phyloP scores from a whole-genome alignment of 2,329 filamentous ascomycete genomes.

The Aureobasidium namibiae region DNA sequence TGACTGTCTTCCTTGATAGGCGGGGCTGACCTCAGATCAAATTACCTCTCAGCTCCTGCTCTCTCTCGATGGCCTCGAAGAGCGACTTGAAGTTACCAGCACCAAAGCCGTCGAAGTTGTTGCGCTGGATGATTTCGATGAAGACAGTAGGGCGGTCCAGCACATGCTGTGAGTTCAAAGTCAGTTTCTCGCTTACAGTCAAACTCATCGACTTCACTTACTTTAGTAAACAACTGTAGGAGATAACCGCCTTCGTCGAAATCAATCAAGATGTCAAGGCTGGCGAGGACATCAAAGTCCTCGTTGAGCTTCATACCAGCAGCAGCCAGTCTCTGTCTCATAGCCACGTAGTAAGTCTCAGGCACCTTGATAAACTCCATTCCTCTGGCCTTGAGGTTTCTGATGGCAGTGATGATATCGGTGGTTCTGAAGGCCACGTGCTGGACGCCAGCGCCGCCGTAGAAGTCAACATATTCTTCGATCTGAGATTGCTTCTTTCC shows the following conservation, averaged over 20 bases:
- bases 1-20: fast-evolving
- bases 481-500: slow-evolving; percentile 92
- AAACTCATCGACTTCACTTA: slow-evolving; percentile 24
- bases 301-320: slow-evolving; percentile 57
- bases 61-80: slow-evolving; percentile 91
- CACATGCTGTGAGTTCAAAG: slow-evolving; percentile 47
- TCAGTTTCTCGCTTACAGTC: not conserved
- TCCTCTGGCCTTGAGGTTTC: slow-evolving; percentile 72
- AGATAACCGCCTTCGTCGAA: slow-evolving; percentile 91
- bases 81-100: slow-evolving; percentile 93
- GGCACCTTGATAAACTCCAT: slow-evolving; percentile 92
- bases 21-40: slow-evolving; percentile 30
- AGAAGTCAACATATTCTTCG: slow-evolving; percentile 80
- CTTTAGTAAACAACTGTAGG: slow-evolving; percentile 49
- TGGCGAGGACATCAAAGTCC: slow-evolving; percentile 68
- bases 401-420: slow-evolving; percentile 71
- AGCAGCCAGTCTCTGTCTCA: slow-evolving; percentile 64
- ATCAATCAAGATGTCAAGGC: slow-evolving; percentile 82
- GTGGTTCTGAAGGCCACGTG: slow-evolving; percentile 81
- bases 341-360: slow-evolving; percentile 71
- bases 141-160: slow-evolving; percentile 95
- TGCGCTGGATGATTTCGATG: slow-evolving; percentile 89
- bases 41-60: slow-evolving; percentile 81
- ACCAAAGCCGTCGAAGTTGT: slow-evolving; percentile 85
- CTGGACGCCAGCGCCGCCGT: slow-evolving; percentile 82